Percentiles rank a stretch among this genome's conserved stretches.
Conservation (phyloP, 192 early-diverging fungal species). For the Umbelopsis sp. region DNA sequence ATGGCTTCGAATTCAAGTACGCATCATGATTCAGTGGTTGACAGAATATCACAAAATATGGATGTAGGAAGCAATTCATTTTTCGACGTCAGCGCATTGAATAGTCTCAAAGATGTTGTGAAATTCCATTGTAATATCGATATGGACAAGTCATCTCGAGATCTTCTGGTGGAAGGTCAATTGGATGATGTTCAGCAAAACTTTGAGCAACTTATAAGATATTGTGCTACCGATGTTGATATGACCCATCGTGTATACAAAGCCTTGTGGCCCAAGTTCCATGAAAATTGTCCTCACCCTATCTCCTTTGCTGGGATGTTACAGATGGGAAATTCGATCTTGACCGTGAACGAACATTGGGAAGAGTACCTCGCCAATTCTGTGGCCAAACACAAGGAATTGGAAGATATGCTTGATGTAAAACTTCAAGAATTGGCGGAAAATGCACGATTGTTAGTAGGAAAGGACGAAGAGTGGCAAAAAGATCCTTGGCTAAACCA, state of each 20-base stretch:
- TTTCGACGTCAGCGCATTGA: conserved; percentile 66
- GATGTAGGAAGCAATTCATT: conserved; percentile 30
- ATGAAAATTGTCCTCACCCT: conserved; percentile 87
- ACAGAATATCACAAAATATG: conserved; percentile 24
- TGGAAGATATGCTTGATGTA: conserved; percentile 49
- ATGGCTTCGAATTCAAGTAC: background rate
- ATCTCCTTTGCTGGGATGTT: conserved; percentile 91
- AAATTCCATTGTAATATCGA: conserved; percentile 72
- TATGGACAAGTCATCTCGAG: conserved; percentile 67
- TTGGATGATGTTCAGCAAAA: conserved; percentile 59
- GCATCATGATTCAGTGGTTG: conserved; percentile 14
- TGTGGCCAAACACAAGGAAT: conserved; percentile 56
- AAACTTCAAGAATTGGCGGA: conserved; percentile 50
- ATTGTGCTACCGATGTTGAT: conserved; percentile 88
- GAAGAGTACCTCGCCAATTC: conserved; percentile 62
- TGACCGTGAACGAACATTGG: conserved; percentile 86
- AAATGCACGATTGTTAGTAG: conserved; percentile 25
- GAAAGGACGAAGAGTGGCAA: conserved; percentile 37
- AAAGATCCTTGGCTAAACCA: conserved; percentile 82
- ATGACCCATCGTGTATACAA: conserved; percentile 76
- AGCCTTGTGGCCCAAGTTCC: conserved; percentile 69
- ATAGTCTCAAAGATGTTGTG: conserved; percentile 78
- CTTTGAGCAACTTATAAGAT: conserved; percentile 71
- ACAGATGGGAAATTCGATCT: conserved; percentile 82
- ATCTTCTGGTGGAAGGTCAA: conserved; percentile 61